These are phyloP conservation scores for Naganishia cerealis DNA, from an alignment of 1,284 basidiomycete genomes.

Conservation along the genomic window DNA sequence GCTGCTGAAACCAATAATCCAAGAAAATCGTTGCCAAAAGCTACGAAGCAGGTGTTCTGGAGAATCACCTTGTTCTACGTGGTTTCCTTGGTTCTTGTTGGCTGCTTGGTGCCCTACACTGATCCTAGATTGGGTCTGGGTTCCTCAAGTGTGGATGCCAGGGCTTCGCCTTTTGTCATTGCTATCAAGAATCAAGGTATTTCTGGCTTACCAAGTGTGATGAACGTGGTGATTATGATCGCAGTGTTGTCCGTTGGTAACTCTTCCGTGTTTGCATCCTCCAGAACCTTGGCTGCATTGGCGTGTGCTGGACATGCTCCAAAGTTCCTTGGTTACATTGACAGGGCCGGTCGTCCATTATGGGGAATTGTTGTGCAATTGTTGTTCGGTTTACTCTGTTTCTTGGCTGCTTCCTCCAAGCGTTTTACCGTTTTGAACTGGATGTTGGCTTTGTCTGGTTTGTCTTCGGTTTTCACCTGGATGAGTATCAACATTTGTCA, in stretches of 20 bases:
- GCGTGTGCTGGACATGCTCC: conserved; percentile 55
- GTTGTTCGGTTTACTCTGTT: conserved; percentile 51
- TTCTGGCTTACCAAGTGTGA: conserved; percentile 54
- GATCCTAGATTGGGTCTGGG: too few relatives aligned
- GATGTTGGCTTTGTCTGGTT: conserved; percentile 58
- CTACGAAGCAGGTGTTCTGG: conserved; percentile 54
- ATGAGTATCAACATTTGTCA: conserved; percentile 42
- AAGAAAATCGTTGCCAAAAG: conserved; percentile 56
- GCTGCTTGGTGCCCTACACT: too few relatives aligned
- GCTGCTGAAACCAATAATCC: conserved; percentile 66
- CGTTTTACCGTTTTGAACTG: conserved; percentile 53
- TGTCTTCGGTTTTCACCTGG: conserved; percentile 59
- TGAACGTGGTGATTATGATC: conserved; percentile 57
- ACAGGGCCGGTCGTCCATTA: conserved; percentile 59
- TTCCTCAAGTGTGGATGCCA: too few relatives aligned
- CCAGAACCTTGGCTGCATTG: conserved; percentile 48
- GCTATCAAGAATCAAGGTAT: conserved; percentile 54
- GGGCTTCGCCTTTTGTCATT: conserved; percentile 60
- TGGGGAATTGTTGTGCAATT: conserved; percentile 52
- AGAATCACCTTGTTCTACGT: conserved; percentile 48
- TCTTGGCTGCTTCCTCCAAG: conserved; percentile 44
- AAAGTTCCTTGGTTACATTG: conserved; percentile 55
- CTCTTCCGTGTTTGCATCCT: conserved; percentile 52
- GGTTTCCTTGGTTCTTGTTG: too few relatives aligned
- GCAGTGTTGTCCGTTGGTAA: conserved; percentile 51